Evolutionary conservation across 192 early-diverging fungal genomes (phyloP).

Genomic region (Mortierella hygrophila): DNA sequence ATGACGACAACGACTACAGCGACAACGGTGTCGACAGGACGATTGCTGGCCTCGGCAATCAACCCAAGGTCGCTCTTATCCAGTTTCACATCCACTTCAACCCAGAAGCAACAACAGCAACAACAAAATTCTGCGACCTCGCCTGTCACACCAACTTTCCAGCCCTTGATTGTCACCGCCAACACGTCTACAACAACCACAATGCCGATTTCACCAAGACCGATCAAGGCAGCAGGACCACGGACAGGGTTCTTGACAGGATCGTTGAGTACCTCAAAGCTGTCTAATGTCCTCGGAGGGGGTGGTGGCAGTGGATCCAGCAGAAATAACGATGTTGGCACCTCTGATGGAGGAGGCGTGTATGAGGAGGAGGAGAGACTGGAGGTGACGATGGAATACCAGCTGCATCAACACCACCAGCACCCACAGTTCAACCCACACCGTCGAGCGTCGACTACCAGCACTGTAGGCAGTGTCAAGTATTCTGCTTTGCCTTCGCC

Average conservation of each 20-base stretch:
- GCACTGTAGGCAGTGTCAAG: neutral
- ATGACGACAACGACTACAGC: neutral
- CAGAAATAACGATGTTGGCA: neutral
- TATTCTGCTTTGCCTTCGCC: neutral
- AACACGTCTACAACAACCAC: neutral
- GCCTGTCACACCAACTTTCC: neutral
- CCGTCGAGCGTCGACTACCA: neutral
- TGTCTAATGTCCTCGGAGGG: neutral
- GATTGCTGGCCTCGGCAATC: conserved; percentile 4
- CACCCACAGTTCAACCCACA: neutral
- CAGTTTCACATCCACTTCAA: conserved; percentile 7
- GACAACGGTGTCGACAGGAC: neutral
- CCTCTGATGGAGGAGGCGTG: neutral
- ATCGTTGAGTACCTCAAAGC: neutral
- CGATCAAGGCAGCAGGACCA: conserved; percentile 5
- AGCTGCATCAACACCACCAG: conserved; percentile 2
- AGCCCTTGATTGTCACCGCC: neutral
- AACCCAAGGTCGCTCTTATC: conserved; percentile 23
- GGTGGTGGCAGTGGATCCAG: neutral
- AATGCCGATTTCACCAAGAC: conserved; percentile 23
- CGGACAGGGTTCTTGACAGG: conserved; percentile 2
- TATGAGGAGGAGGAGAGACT: neutral
- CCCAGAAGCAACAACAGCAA: conserved; percentile 17
- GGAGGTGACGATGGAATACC: neutral
- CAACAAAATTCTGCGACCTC: neutral